A percentile compares a stretch with the other conserved stretches of the same genome.
Evolutionary conservation across 2,329 filamentous ascomycete genomes (phyloP).

Genomic region (Esteya vermicola): DNA sequence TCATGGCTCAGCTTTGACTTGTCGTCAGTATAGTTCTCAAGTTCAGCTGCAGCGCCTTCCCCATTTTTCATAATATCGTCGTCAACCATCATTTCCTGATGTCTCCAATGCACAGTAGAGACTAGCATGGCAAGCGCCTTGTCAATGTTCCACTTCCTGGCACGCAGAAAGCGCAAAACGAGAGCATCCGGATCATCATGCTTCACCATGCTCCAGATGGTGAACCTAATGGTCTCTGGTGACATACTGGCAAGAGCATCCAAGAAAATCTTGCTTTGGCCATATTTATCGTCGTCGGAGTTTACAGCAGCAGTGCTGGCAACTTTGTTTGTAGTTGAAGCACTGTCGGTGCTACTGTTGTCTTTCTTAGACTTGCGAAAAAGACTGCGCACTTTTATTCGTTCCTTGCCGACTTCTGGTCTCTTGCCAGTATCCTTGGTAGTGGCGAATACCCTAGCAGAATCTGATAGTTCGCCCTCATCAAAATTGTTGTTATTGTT

Average conservation of each 20-base stretch:
- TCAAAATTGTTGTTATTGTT: conserved; percentile 9
- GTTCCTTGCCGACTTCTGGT: conserved; percentile 34
- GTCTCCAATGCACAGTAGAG: conserved; percentile 85
- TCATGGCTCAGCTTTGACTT: conserved; percentile 53
- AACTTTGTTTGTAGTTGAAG: not conserved
- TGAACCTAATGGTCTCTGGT: conserved; percentile 63
- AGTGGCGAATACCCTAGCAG: too few relatives aligned
- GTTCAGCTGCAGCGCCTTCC: conserved; percentile 52
- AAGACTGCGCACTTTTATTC: conserved; percentile 59
- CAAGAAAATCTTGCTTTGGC: conserved; percentile 74
- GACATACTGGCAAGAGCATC: conserved; percentile 63
- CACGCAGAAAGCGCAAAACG: conserved; percentile 67
- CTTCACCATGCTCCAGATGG: conserved; percentile 92
- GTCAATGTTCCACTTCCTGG: conserved; percentile 92
- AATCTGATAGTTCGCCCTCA: conserved; percentile 8
- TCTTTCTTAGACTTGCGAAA: conserved; percentile 51
- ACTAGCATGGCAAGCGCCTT: conserved; percentile 90
- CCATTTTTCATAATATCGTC: conserved; percentile 71
- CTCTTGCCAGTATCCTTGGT: too few relatives aligned
- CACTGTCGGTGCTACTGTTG: conserved; percentile 19
- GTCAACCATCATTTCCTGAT: conserved; percentile 73
- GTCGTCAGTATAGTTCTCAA: conserved; percentile 40
- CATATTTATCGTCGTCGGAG: conserved; percentile 76
- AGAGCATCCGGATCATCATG: conserved; percentile 85
- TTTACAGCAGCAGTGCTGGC: conserved; percentile 10